Percentiles rank a stretch among this genome's conserved stretches.
These are phyloP conservation scores for Pichia cephalocereana DNA, from an alignment of 805 yeast genomes.

Conservation along the genomic window DNA sequence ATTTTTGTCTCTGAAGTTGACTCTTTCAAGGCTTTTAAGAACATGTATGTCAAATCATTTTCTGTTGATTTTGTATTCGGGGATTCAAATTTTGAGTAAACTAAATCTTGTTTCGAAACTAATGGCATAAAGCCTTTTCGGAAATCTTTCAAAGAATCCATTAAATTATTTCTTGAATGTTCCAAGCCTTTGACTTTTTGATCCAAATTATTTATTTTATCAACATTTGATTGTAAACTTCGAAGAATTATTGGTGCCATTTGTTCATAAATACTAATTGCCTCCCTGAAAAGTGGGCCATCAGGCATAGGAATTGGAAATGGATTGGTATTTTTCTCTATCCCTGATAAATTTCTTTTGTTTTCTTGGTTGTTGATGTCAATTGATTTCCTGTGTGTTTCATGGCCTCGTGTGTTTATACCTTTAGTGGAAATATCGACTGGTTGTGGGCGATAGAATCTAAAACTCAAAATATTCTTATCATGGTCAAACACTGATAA, in stretches of 20 bases:
- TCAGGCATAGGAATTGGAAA: slow-evolving; percentile 27
- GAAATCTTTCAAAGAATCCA: slow-evolving; percentile 6
- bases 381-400: background rate
- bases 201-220: slow-evolving; percentile 14
- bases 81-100: background rate
- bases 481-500: background rate
- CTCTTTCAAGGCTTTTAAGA: slow-evolving; percentile 4
- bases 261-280: slow-evolving; percentile 21
- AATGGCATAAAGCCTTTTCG: slow-evolving; percentile 5
- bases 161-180: slow-evolving; percentile 1
- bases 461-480: background rate
- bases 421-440: background rate
- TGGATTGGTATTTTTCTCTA: slow-evolving; percentile 10
- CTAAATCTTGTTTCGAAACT: background rate
- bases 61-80: background rate
- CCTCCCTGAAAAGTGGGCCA: slow-evolving; percentile 28
- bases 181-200: slow-evolving; percentile 13
- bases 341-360: background rate
- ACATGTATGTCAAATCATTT: background rate
- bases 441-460: slow-evolving; percentile 3
- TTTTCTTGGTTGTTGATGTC: background rate
- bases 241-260: slow-evolving; percentile 15
- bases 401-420: too few relatives aligned
- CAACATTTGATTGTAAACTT: slow-evolving; percentile 12
- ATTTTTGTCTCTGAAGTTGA: slow-evolving; percentile 2